Percentiles rank a stretch among this genome's conserved stretches.
phyloP scores from a whole-genome alignment of 306 rosid species.

The Prunus padus region DNA sequence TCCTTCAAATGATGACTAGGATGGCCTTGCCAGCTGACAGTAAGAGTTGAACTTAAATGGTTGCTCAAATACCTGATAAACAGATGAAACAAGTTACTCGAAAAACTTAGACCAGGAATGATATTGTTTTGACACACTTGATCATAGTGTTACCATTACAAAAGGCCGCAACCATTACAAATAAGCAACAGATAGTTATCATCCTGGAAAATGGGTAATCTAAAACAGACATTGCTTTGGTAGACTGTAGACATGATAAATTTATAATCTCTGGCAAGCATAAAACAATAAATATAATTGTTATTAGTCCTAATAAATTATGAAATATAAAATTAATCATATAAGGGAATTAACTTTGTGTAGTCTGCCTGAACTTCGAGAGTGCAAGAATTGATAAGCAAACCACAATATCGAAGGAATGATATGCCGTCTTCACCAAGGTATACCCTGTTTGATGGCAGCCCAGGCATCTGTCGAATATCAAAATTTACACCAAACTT shows the following conservation, averaged over 20 bases:
- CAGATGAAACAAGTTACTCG: slow-evolving; percentile 32
- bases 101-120: background rate
- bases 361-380: slow-evolving; percentile 90
- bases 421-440: slow-evolving; percentile 55
- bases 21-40: slow-evolving; percentile 73
- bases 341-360: slow-evolving; percentile 49
- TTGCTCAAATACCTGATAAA: slow-evolving; percentile 63
- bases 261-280: background rate
- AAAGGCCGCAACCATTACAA: background rate
- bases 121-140: background rate
- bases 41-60: slow-evolving; percentile 67
- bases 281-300: background rate
- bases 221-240: background rate
- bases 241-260: background rate
- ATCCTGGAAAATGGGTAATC: background rate
- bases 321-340: slow-evolving; percentile 12
- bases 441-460: slow-evolving; percentile 43
- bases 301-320: background rate
- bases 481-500: slow-evolving; percentile 76
- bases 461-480: slow-evolving; percentile 31
- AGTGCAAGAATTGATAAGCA: slow-evolving; percentile 75
- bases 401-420: slow-evolving; percentile 83
- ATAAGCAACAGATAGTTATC: background rate
- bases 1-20: slow-evolving; percentile 50
- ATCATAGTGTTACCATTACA: background rate